Conservation (phyloP, 305 asterid species). For the Fraxinus albicans region DNA sequence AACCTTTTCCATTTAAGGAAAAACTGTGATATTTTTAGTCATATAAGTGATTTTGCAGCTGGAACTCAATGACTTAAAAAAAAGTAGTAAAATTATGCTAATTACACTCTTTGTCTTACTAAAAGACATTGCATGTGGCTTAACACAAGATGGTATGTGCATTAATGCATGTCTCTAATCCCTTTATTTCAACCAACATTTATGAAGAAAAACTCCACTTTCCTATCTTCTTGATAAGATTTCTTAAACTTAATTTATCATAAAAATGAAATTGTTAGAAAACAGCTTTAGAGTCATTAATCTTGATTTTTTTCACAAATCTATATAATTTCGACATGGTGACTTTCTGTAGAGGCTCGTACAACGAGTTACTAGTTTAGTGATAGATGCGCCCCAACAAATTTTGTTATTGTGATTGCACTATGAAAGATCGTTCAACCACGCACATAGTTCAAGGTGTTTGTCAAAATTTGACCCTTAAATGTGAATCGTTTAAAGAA, state of each 20-base stretch:
- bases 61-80: constrained; percentile 17
- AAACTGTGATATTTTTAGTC: constrained; percentile 13
- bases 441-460: background rate
- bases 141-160: constrained; percentile 13
- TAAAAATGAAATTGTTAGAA: background rate
- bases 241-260: background rate
- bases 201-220: background rate
- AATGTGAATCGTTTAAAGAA: too few species aligned
- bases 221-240: background rate
- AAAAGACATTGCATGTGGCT: constrained; percentile 43
- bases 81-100: constrained; percentile 22
- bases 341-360: background rate
- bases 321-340: background rate
- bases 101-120: constrained; percentile 10
- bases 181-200: background rate
- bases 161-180: constrained; percentile 13
- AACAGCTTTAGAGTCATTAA: background rate
- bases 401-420: background rate
- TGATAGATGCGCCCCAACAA: background rate
- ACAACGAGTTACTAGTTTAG: background rate
- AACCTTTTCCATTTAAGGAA: constrained; percentile 26
- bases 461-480: too few species aligned
- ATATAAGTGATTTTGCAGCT: constrained; percentile 21
- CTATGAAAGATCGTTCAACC: background rate
- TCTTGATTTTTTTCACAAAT: background rate